Evolutionary conservation across 2,329 filamentous ascomycete genomes (phyloP).

Genomic region (Diaporthe vaccinii): DNA sequence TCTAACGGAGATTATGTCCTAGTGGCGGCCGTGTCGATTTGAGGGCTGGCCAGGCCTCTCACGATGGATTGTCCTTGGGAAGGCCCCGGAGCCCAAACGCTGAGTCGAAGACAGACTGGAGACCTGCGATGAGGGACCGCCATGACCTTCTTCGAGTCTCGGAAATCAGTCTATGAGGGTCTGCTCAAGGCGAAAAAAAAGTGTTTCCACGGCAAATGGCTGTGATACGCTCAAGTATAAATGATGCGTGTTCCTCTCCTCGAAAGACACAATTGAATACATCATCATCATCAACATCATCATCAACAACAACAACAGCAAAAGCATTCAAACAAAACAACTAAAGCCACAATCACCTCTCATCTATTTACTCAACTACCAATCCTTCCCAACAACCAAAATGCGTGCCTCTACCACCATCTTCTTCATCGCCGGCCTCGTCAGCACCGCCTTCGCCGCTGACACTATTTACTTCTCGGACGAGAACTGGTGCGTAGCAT

Average conservation of each 20-base stretch:
- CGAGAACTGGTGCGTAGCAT: neutral
- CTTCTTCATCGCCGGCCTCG: conserved; percentile 40
- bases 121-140: neutral
- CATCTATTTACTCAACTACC: neutral
- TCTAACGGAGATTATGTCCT: neutral
- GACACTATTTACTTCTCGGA: conserved; percentile 40
- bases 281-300: neutral
- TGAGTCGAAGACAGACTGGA: neutral
- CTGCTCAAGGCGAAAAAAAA: neutral
- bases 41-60: neutral
- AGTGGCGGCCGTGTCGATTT: neutral
- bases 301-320: neutral
- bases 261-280: neutral
- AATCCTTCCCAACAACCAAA: conserved; percentile 9
- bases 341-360: neutral
- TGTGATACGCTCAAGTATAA: neutral
- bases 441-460: conserved; percentile 40
- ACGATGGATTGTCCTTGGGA: neutral
- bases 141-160: neutral
- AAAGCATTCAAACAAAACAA: neutral
- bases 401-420: conserved; percentile 41
- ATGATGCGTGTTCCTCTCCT: neutral
- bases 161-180: neutral
- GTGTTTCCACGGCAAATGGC: neutral
- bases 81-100: neutral